Percentiles rank a stretch among this genome's conserved stretches.
Conservation (phyloP, 495 filamentous ascomycete species). For the Terfezia boudieri region DNA sequence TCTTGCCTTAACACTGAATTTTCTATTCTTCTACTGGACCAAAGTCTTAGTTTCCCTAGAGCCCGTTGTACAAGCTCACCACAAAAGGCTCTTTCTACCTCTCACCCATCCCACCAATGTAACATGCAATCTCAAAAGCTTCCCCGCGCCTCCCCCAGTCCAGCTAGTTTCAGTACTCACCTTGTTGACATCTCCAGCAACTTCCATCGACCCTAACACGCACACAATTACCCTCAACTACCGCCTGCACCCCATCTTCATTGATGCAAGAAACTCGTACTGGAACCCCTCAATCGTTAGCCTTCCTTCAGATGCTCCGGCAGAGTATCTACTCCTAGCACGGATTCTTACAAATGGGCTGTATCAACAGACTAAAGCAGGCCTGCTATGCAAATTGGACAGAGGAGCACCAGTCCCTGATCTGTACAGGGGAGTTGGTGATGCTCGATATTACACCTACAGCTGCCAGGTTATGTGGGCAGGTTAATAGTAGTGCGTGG, state of each 20-base stretch:
- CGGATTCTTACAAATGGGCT: not conserved
- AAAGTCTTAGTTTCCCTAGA: too few relatives aligned
- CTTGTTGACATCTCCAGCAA: not conserved
- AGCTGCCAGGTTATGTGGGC: not conserved
- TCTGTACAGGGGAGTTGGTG: not conserved
- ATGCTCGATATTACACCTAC: not conserved
- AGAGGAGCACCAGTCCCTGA: not conserved
- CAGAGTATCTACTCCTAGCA: not conserved
- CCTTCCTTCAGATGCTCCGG: not conserved
- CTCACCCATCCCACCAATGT: too few relatives aligned
- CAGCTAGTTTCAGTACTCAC: not conserved
- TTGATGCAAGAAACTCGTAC: not conserved
- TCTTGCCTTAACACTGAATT: too few relatives aligned
- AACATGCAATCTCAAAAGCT: too few relatives aligned
- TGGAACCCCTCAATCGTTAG: not conserved
- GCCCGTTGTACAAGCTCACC: too few relatives aligned
- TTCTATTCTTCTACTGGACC: too few relatives aligned
- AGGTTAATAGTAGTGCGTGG: not conserved
- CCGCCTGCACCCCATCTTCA: not conserved
- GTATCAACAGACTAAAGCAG: not conserved
- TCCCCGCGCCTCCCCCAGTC: too few relatives aligned
- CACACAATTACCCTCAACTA: not conserved
- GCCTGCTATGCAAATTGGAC: not conserved
- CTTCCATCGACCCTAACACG: not conserved
- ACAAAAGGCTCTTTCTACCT: too few relatives aligned